Percentiles rank a stretch among this genome's conserved stretches.
Conservation (phyloP, 305 asterid species). For the Galium porrigens region DNA sequence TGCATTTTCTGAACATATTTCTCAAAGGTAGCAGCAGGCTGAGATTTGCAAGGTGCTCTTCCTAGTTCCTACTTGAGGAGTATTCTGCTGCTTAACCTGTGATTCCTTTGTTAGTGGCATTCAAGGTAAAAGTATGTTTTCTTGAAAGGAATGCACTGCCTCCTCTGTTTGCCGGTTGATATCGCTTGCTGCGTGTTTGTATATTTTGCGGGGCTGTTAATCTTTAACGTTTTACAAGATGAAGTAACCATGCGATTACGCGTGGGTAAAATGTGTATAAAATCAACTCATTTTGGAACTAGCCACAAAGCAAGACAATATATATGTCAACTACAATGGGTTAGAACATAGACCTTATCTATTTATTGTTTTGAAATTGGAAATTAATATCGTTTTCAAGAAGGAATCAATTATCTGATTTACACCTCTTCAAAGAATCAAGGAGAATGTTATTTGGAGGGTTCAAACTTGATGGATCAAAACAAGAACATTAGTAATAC, state of each 20-base stretch:
- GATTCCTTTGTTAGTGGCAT: not conserved
- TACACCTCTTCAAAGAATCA: too few species aligned
- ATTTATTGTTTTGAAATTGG: too few species aligned
- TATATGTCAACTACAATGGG: too few species aligned
- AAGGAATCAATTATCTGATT: not conserved
- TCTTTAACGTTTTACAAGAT: not conserved
- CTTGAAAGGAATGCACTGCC: too few species aligned
- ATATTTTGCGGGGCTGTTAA: not conserved
- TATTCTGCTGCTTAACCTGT: constrained; percentile 1
- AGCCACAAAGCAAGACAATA: too few species aligned
- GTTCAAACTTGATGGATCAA: too few species aligned
- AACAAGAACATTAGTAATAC: too few species aligned
- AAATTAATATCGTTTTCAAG: not conserved
- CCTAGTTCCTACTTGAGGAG: not conserved
- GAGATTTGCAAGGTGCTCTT: not conserved
- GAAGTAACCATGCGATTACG: not conserved
- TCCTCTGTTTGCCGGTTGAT: too few species aligned
- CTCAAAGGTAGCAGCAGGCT: not conserved
- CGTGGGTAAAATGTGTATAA: too few species aligned
- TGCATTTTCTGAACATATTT: not conserved
- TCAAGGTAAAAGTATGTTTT: not conserved
- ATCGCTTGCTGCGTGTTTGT: not conserved
- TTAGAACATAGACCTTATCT: too few species aligned
- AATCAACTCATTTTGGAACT: not conserved
- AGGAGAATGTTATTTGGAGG: too few species aligned